Base-by-base conservation (phyloP, 805 yeast species). In the Candida tammaniensis region DNA sequence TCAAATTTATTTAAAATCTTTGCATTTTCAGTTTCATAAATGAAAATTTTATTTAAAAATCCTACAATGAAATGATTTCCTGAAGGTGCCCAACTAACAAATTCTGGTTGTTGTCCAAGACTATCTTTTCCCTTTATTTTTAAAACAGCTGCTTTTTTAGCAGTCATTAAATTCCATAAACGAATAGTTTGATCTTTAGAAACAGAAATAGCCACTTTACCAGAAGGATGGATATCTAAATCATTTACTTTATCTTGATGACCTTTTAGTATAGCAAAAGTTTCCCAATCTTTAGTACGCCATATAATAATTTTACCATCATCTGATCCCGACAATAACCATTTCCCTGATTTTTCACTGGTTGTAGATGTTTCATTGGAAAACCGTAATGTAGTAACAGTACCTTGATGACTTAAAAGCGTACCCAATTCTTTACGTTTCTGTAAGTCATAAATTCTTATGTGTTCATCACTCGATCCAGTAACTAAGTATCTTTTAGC, bases 281-380 rank as follows among this genome's bases (percentile, higher is more conserved):
- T 72, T 54, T 93, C 98, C 98, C 98, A 93, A 61, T 93, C 98
- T 57, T 86, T 87, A 3, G 93, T 84, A 58, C 98, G 72, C 98
- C 98, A 93, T 26, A 93, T 74, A 33, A 87, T 76, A 30, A 93
- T 79, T 40, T 80, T 82, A 16, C 96, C 95, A 55, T 93, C 98
- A 27, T 85, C 95, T 2, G 89, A 84, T 1, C 93, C 95, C 9
- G 94, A 82, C 17, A 93, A 62, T 22, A 93, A 70, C 98, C 98
- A 93, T 52, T 82, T 87, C 3, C 87, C 88, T n/a, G 70, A 60
- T 35, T 72, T 72, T 31, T 54, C 60, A 22, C 42, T 28, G 5
- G 44, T 40, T 4, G 35, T 34, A 9, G 33, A 20, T 14, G 55
- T 60, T 47, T 78, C 86, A 29, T 64, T 61, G 0, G 87, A 80